Evolutionary conservation across 306 rosid species (phyloP).

Genomic region (Medicago lupulina): DNA sequence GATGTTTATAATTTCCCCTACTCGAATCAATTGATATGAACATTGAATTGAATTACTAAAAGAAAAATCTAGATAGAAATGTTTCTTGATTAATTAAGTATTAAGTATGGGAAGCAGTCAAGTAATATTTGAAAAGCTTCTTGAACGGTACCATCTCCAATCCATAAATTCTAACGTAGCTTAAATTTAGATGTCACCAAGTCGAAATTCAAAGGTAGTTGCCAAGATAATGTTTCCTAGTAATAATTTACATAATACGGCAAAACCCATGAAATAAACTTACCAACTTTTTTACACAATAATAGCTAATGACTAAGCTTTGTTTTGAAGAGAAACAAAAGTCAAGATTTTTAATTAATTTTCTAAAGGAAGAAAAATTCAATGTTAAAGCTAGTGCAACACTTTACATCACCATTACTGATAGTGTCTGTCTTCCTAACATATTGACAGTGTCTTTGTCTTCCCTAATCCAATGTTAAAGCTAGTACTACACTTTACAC

Average conservation of each 20-base stretch:
- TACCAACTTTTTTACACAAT: slow-evolving; percentile 16
- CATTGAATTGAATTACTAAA: too few relatives aligned
- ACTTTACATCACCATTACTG: too few relatives aligned
- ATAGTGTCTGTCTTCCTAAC: slow-evolving; percentile 43
- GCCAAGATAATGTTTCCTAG: slow-evolving; percentile 22
- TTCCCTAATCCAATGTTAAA: slow-evolving; percentile 70
- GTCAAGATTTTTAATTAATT: not conserved
- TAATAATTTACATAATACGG: slow-evolving; percentile 13
- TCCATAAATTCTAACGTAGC: slow-evolving; percentile 17
- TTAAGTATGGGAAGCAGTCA: slow-evolving; percentile 21
- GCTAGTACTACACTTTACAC: slow-evolving; percentile 49
- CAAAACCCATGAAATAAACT: slow-evolving; percentile 18
- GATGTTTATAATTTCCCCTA: too few relatives aligned
- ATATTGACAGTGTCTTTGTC: slow-evolving; percentile 45
- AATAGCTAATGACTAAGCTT: too few relatives aligned
- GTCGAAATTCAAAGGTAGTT: slow-evolving; percentile 13
- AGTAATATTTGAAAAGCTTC: slow-evolving; percentile 29
- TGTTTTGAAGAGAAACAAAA: too few relatives aligned
- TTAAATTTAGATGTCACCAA: slow-evolving; percentile 33
- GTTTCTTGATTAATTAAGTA: too few relatives aligned
- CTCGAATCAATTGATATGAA: too few relatives aligned
- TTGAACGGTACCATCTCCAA: slow-evolving; percentile 26
- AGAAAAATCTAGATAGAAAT: too few relatives aligned
- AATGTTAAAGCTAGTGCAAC: too few relatives aligned
- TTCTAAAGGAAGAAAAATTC: not conserved